Percentiles rank a stretch among this genome's conserved stretches.
phyloP scores from a whole-genome alignment of 164 flowering plant species.

The Annona cherimola region DNA sequence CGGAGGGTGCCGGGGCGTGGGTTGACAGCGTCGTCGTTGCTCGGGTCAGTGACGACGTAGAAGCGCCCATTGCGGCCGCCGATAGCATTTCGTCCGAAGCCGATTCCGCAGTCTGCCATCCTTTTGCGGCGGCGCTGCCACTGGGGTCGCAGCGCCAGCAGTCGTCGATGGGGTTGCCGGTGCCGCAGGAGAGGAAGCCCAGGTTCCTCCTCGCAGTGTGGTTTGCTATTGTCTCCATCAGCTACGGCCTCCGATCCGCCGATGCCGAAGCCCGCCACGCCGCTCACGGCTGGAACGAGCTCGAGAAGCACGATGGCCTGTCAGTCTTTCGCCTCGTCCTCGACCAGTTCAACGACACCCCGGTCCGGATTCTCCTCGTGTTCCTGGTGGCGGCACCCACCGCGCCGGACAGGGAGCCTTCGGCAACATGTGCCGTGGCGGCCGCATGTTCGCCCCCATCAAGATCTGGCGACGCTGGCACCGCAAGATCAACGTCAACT shows the following conservation, averaged over 20 bases:
- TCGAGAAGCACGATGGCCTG: conserved; percentile 45
- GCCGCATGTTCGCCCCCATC: conserved; percentile 89
- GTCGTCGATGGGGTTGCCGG: conserved; percentile 87
- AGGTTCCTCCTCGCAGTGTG: conserved; percentile 70
- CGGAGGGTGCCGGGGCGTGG: conserved; percentile 87
- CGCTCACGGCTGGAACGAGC: conserved; percentile 41
- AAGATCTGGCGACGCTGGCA: conserved; percentile 96
- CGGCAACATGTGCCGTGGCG: conserved; percentile 97
- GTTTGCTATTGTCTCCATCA: conserved; percentile 40
- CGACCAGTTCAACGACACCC: conserved; percentile 49
- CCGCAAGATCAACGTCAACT: conserved; percentile 56
- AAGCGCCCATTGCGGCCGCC: conserved; percentile 94
- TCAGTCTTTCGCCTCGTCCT: conserved; percentile 33
- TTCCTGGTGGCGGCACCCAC: conserved; percentile 94
- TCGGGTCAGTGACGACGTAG: conserved; percentile 80
- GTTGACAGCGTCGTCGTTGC: conserved; percentile 75
- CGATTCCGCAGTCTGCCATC: conserved; percentile 91
- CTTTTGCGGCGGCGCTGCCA: conserved; percentile 82
- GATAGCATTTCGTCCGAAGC: conserved; percentile 86
- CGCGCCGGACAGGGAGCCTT: conserved; percentile 94
- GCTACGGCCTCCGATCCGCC: conserved; percentile 19
- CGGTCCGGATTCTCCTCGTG: conserved; percentile 47
- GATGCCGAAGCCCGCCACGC: conserved; percentile 35
- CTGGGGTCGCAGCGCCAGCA: conserved; percentile 79
- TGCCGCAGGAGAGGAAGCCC: conserved; percentile 72